phyloP scores from a whole-genome alignment of 2,329 filamentous ascomycete species.

The Chrysosporium queenslandicum region DNA sequence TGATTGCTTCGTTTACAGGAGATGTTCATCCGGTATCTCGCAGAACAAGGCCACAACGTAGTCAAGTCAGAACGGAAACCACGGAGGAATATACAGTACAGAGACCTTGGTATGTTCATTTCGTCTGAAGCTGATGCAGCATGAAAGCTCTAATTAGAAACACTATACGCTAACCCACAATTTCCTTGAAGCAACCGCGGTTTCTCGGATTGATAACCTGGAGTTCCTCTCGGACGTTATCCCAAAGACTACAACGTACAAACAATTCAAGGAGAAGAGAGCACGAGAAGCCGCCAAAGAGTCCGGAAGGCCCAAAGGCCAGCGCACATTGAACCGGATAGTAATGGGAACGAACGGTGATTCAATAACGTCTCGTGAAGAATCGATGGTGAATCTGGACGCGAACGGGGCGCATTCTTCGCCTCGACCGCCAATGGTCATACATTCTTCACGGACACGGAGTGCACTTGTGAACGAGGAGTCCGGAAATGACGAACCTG shows the following conservation, averaged over 20 bases:
- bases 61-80: slow-evolving; percentile 88
- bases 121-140: no score
- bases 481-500: slow-evolving; percentile 22
- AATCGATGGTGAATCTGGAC: slow-evolving; percentile 16
- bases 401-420: slow-evolving; percentile 19
- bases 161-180: slow-evolving; percentile 5
- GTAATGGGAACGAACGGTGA: slow-evolving; percentile 20
- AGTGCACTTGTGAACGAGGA: slow-evolving; percentile 47
- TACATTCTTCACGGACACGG: slow-evolving; percentile 32
- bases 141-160: not conserved
- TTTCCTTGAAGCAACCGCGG: slow-evolving; percentile 57
- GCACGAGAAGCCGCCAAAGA: slow-evolving; percentile 29
- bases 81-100: slow-evolving; percentile 88
- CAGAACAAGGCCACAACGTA: slow-evolving; percentile 74
- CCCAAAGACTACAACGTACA: slow-evolving; percentile 73
- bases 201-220: slow-evolving; percentile 81
- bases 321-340: slow-evolving; percentile 28
- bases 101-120: slow-evolving; percentile 70
- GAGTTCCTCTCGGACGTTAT: slow-evolving; percentile 90
- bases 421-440: slow-evolving; percentile 29
- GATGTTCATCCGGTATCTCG: slow-evolving; percentile 89
- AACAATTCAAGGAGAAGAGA: slow-evolving; percentile 58
- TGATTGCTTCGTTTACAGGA: slow-evolving; percentile 53
- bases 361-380: slow-evolving; percentile 17
- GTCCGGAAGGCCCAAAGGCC: slow-evolving; percentile 30